A percentile compares a stretch with the other conserved stretches of the same genome.
These are phyloP conservation scores for Nicotiana attenuata DNA, from an alignment of 257 asterid genomes.

Conservation along the genomic window DNA sequence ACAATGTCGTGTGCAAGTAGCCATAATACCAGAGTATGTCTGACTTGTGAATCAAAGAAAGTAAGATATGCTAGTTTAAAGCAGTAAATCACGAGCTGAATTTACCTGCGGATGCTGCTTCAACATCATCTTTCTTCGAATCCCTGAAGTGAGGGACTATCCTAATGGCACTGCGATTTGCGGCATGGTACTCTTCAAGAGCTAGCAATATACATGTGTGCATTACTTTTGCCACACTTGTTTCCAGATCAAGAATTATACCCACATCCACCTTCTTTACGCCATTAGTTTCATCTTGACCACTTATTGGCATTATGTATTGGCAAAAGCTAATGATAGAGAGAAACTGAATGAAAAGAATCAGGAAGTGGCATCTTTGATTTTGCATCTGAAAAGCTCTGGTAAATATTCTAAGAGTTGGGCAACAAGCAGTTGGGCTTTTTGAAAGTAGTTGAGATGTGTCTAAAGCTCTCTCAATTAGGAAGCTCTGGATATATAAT, in stretches of 20 bases:
- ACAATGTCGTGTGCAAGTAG: background rate
- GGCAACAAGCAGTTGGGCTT: background rate
- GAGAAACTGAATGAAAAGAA: constrained; percentile 1
- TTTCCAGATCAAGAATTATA: constrained; percentile 31
- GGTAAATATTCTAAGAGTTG: background rate
- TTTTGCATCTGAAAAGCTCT: constrained; percentile 17
- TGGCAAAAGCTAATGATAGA: constrained; percentile 11
- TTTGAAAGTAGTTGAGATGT: background rate
- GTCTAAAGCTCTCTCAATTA: background rate
- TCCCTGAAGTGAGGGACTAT: constrained; percentile 35
- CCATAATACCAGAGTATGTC: background rate
- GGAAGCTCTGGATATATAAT: background rate
- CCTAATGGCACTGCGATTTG: constrained; percentile 12
- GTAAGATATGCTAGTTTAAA: background rate
- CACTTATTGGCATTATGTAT: background rate
- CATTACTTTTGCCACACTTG: constrained; percentile 25
- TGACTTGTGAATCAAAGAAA: too few relatives aligned
- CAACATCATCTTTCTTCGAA: constrained; percentile 23
- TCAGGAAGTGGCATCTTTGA: background rate
- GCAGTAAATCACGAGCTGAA: background rate
- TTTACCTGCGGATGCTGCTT: constrained; percentile 37
- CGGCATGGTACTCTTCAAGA: constrained; percentile 31
- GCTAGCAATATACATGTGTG: constrained; percentile 35
- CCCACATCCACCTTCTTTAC: constrained; percentile 31
- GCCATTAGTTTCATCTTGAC: constrained; percentile 5